phyloP scores from a whole-genome alignment of 352 stramenopile species.

The Phytophthora pistaciae region DNA sequence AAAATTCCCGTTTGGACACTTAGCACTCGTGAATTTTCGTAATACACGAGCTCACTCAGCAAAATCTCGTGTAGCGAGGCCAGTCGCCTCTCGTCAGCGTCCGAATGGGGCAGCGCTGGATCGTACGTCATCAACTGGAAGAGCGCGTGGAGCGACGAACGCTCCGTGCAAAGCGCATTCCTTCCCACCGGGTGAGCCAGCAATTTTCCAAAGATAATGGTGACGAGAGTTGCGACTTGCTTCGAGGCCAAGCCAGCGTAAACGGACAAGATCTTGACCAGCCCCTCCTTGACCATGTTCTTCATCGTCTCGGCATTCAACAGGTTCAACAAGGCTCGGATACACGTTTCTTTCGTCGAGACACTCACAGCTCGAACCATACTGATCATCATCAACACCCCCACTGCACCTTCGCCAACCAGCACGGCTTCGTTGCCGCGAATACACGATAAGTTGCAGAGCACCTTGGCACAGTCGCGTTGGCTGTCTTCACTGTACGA shows the following conservation, averaged over 20 bases:
- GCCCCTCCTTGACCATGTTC: slow-evolving; percentile 68
- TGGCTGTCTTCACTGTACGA: slow-evolving; percentile 88
- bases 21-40: slow-evolving; percentile 59
- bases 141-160: slow-evolving; percentile 54
- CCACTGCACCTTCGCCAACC: slow-evolving; percentile 65
- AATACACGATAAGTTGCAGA: slow-evolving; percentile 80
- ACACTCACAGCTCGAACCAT: slow-evolving; percentile 75
- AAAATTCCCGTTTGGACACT: slow-evolving; percentile 68
- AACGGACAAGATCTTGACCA: slow-evolving; percentile 70
- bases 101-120: not conserved
- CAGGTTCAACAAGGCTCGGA: slow-evolving; percentile 73
- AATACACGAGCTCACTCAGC: slow-evolving; percentile 57
- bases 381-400: slow-evolving; percentile 83
- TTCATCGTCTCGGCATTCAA: slow-evolving; percentile 68
- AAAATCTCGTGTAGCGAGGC: slow-evolving; percentile 51
- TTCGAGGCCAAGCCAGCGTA: slow-evolving; percentile 45
- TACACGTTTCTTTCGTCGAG: slow-evolving; percentile 76
- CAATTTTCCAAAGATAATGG: slow-evolving; percentile 69
- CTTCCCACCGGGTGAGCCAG: slow-evolving; percentile 53
- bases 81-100: slow-evolving; percentile 12
- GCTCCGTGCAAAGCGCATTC: slow-evolving; percentile 54
- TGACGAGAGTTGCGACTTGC: slow-evolving; percentile 47
- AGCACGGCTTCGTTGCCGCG: slow-evolving; percentile 55
- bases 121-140: slow-evolving; percentile 56
- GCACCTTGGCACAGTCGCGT: slow-evolving; percentile 72